Evolutionary conservation across 306 rosid species (phyloP).

Genomic region (Cicer yamashitae): DNA sequence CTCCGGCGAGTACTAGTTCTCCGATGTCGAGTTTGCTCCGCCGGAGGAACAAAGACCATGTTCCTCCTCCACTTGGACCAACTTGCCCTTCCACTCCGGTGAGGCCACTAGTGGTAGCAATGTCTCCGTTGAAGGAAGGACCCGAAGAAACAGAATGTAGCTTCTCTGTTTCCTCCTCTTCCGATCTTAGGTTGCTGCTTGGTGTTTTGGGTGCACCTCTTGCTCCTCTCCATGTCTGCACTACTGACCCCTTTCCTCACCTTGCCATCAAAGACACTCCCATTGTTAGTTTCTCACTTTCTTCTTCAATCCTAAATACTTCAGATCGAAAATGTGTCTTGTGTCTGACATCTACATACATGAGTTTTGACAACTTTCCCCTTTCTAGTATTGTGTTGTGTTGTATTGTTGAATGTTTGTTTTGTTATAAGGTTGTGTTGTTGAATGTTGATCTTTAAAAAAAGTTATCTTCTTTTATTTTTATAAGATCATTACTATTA

Average conservation of each 20-base stretch:
- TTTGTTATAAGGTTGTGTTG: not conserved
- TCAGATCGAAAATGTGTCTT: too few relatives aligned
- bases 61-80: slow-evolving; percentile 56
- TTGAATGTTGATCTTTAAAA: slow-evolving; percentile 13
- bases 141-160: slow-evolving; percentile 60
- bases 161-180: slow-evolving; percentile 52
- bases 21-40: slow-evolving; percentile 74
- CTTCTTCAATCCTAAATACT: too few relatives aligned
- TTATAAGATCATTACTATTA: not conserved
- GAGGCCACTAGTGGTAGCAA: slow-evolving; percentile 80
- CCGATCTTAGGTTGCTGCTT: slow-evolving; percentile 91
- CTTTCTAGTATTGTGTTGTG: not conserved
- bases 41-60: slow-evolving; percentile 63
- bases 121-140: slow-evolving; percentile 92
- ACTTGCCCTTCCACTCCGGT: slow-evolving; percentile 15
- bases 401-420: not conserved
- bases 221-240: slow-evolving; percentile 83
- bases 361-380: not conserved
- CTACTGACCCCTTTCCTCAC: slow-evolving; percentile 80
- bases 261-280: slow-evolving; percentile 95
- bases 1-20: slow-evolving; percentile 71
- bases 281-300: slow-evolving; percentile 64
- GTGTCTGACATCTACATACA: not conserved
- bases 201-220: slow-evolving; percentile 96
- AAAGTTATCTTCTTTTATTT: slow-evolving; percentile 10